These are phyloP conservation scores for Debaryomyces sp. DNA, from an alignment of 1,139 yeast genomes.

Conservation along the genomic window DNA sequence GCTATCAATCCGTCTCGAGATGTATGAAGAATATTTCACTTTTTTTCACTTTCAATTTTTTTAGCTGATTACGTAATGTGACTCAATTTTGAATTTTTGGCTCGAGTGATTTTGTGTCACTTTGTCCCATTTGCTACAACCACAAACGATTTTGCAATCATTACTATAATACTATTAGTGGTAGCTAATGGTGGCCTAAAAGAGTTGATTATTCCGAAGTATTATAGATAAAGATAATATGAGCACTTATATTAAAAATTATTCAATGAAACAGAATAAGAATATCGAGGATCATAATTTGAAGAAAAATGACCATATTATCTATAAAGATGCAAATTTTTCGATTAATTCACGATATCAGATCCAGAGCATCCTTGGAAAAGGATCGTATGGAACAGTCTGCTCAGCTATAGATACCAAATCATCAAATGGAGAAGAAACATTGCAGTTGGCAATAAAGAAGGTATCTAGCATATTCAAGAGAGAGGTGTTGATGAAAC, in stretches of 20 bases:
- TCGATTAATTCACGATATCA: conserved; percentile 67
- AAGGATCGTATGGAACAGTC: conserved; percentile 90
- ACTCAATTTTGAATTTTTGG: not conserved
- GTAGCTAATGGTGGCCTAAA: not conserved
- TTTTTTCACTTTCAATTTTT: conserved; percentile 6
- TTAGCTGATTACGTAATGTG: conserved; percentile 2
- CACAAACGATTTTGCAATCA: conserved; percentile 12
- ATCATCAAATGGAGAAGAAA: conserved; percentile 19
- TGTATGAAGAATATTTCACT: conserved; percentile 1
- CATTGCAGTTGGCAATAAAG: conserved; percentile 64
- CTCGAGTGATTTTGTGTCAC: conserved; percentile 7
- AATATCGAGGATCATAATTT: conserved; percentile 4
- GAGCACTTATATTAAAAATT: not conserved
- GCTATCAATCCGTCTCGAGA: not conserved
- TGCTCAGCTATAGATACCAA: conserved; percentile 73
- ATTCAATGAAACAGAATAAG: not conserved
- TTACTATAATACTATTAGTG: not conserved
- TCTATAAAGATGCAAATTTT: conserved; percentile 46
- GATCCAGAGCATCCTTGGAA: conserved; percentile 68
- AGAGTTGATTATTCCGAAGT: not conserved
- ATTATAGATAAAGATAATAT: not conserved
- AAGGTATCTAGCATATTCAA: conserved; percentile 70
- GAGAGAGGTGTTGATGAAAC: conserved; percentile 62
- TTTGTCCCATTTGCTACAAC: not conserved
- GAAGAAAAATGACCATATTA: not conserved